Percentiles rank a stretch among this genome's conserved stretches.
Conservation (phyloP, 140 eudicot genomes). For the Oenanthe javanica region DNA sequence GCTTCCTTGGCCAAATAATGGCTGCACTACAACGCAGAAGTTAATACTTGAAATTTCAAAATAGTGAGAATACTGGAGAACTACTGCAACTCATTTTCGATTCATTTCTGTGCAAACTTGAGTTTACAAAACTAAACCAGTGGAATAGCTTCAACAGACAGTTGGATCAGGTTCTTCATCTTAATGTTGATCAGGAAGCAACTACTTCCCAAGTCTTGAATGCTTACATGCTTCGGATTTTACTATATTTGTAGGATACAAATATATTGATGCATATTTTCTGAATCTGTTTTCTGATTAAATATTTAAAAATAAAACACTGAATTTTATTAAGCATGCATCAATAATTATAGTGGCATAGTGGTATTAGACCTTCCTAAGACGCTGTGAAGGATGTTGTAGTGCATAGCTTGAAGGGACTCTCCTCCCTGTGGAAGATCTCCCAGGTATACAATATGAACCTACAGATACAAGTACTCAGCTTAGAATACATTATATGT, state of each 20-base stretch:
- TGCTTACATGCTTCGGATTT: not conserved
- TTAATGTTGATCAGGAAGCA: not conserved
- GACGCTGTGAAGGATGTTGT: not conserved
- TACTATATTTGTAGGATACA: not conserved
- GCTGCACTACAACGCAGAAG: not conserved
- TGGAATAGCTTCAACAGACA: not conserved
- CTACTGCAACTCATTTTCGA: not conserved
- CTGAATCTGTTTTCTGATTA: not conserved
- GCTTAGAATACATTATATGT: not conserved
- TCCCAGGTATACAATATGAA: conserved; percentile 13
- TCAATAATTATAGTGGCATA: not conserved
- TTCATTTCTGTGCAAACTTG: not conserved
- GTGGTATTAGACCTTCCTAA: conserved; percentile 7
- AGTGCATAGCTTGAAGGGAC: conserved; percentile 2
- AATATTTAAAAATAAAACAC: not conserved
- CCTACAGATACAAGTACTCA: not conserved
- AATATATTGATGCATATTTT: not conserved
- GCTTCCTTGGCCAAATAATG: conserved; percentile 3
- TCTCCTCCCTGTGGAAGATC: not conserved
- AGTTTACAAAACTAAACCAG: not conserved
- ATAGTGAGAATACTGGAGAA: not conserved
- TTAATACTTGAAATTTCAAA: not conserved
- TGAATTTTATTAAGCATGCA: too few species aligned
- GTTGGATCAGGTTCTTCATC: not conserved
- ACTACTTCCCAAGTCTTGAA: not conserved